Conservation (phyloP, 805 yeast genomes). For the Blastobotrys muscicola region DNA sequence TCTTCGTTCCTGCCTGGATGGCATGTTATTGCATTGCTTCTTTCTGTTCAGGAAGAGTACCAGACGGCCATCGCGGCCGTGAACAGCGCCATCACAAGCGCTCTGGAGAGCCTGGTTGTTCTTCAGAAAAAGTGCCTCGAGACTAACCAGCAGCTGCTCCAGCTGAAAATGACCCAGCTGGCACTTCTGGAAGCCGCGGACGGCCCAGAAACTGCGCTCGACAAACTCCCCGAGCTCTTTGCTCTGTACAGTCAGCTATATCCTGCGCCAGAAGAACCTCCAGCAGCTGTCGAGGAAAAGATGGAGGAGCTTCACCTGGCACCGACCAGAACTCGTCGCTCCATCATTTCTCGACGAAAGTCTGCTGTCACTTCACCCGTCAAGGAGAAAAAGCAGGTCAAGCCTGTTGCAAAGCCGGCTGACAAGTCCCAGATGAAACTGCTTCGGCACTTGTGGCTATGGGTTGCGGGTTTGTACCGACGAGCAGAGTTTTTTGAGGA, state of each 20-base stretch:
- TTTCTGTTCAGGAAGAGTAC: conserved; percentile 50
- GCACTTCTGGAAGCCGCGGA: conserved; percentile 54
- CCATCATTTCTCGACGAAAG: too few relatives aligned
- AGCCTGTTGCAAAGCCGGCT: background rate
- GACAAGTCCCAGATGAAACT: conserved; percentile 34
- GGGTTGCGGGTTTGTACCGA: conserved; percentile 57
- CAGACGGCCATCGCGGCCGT: conserved; percentile 49
- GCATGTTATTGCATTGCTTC: conserved; percentile 56
- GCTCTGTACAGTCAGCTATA: conserved; percentile 46
- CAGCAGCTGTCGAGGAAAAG: too few relatives aligned
- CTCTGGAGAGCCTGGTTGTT: background rate
- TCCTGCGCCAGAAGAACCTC: conserved; percentile 8
- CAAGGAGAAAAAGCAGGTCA: background rate
- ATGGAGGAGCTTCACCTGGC: too few relatives aligned
- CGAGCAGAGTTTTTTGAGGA: conserved; percentile 46
- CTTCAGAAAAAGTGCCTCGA: conserved; percentile 15
- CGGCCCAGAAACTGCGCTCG: conserved; percentile 52
- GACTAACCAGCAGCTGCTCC: conserved; percentile 40
- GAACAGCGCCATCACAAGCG: conserved; percentile 37
- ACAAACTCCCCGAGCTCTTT: conserved; percentile 58
- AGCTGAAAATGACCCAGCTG: conserved; percentile 66
- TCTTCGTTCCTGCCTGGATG: conserved; percentile 54
- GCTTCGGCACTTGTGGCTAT: conserved; percentile 49
- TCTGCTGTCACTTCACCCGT: background rate
- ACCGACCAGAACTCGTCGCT: too few relatives aligned